Evolutionary conservation across 2,329 filamentous ascomycete genomes (phyloP), one percentile per base, ranked within the genome.

Genomic region (Arthrinium puccinioides): DNA sequence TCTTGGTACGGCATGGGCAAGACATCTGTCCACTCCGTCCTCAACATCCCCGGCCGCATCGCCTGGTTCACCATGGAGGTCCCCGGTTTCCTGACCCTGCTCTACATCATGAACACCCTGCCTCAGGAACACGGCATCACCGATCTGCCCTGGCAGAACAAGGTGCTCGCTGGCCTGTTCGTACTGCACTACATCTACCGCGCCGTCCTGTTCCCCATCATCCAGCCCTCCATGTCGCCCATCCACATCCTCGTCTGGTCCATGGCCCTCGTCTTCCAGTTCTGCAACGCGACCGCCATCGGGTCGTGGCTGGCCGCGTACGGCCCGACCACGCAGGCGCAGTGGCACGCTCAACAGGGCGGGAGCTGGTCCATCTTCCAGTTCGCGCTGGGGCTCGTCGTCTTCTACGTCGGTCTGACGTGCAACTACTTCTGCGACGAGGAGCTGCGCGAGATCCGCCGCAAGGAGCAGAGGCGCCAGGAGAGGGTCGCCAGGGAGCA

Each of bases 1-100:
- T 73, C 77, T 38, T 95, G 78, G 74, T 92, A 96, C 59, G 86
- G 86, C 35, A 87, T 90, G 68, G 92, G 92, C 59, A 97, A 97
- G 64, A 95, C 89, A 3, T 94, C 87, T 4, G 72, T 79, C 14
- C 55, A 70, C 4, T 88, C 83, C 50, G 65, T 65, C 10, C 68
- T 92, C 56, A 98, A 98, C 63, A 61, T 97, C n/a, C 86, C 89
- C 2, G 92, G 92, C 43, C 86, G 85, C 50, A 67, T 87, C 45
- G 88, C 79, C 40, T 98, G 92, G 92, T 72, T 84, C 39, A 75
- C 80, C 3, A 96, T 96, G 87, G 92, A 98, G 61, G 66, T 75
- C 11, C 80, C 85, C 0, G 87, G 87, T 13, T 82, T 88, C 53
- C 52, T 87, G 23, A 84, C 80, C 10, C 64, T 96, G 41, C 60